Conservation (phyloP, 2,329 filamentous ascomycete species). For the Exophiala sideris region DNA sequence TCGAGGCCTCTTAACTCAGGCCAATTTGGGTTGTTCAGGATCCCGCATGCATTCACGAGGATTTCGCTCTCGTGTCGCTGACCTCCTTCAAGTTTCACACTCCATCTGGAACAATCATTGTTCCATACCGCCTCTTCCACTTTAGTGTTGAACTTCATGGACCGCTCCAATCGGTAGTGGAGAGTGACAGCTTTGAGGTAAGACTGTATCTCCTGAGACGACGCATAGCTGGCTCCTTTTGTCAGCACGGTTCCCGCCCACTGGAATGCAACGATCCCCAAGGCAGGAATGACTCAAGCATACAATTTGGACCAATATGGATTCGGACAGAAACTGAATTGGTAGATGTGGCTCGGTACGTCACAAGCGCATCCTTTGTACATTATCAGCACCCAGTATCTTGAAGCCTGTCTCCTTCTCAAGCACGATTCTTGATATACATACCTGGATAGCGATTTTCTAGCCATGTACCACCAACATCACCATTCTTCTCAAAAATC, state of each 20-base stretch:
- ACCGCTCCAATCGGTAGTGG: slow-evolving; percentile 4
- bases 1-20: slow-evolving; percentile 27
- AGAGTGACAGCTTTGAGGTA: slow-evolving; percentile 18
- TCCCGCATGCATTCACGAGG: slow-evolving; percentile 52
- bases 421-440: not conserved
- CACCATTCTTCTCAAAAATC: not conserved
- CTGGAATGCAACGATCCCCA: no score
- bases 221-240: slow-evolving; percentile 6
- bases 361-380: not conserved
- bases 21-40: slow-evolving; percentile 52
- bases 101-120: slow-evolving; percentile 3
- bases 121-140: slow-evolving; percentile 4
- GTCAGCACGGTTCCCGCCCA: no score
- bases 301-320: slow-evolving; percentile 6
- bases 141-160: not conserved
- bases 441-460: not conserved
- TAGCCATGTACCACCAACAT: not conserved
- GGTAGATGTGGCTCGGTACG: slow-evolving; percentile 4
- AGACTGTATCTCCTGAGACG: slow-evolving; percentile 16
- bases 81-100: slow-evolving; percentile 37
- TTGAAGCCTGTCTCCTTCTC: not conserved
- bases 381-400: not conserved
- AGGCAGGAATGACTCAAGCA: slow-evolving; percentile 14
- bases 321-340: slow-evolving; percentile 4
- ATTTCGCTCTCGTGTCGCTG: slow-evolving; percentile 39